Conservation (phyloP, 169 alveolate genomes). For the Perkinsus marinus region DNA sequence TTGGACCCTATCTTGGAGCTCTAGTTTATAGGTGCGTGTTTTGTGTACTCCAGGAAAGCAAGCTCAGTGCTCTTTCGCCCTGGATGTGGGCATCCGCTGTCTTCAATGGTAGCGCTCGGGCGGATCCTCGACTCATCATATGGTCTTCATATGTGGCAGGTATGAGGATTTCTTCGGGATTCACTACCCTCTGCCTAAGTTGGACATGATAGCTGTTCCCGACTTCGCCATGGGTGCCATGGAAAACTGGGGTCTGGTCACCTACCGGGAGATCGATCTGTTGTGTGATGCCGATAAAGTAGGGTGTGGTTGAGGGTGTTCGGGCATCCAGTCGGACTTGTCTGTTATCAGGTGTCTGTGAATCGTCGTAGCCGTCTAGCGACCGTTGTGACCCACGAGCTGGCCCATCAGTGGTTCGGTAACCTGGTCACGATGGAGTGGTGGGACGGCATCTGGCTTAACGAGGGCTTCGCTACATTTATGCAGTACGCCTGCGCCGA, state of each 20-base stretch:
- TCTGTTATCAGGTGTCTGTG: background rate
- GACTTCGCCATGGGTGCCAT: conserved; percentile 60
- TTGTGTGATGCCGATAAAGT: background rate
- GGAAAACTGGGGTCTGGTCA: conserved; percentile 74
- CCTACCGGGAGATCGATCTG: conserved; percentile 35
- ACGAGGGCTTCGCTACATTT: conserved; percentile 75
- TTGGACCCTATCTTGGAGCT: background rate
- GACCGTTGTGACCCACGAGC: conserved; percentile 60
- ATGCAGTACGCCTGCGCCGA: conserved; percentile 26
- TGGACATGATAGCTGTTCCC: conserved; percentile 57
- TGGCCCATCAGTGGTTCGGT: conserved; percentile 78
- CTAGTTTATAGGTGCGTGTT: background rate
- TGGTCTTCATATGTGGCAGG: background rate
- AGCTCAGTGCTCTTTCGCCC: conserved; percentile 6
- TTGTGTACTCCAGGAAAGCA: conserved; percentile 6
- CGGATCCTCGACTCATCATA: background rate
- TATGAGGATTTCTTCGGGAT: conserved; percentile 50
- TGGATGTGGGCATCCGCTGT: conserved; percentile 17
- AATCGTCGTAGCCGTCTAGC: conserved; percentile 9
- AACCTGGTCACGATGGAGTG: conserved; percentile 74
- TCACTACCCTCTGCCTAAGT: conserved; percentile 50
- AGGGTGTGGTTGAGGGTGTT: too few relatives aligned
- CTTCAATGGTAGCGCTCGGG: conserved; percentile 24
- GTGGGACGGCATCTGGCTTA: conserved; percentile 83
- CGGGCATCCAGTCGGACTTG: background rate